These are phyloP conservation scores for Pythium vanterpoolii DNA, from an alignment of 352 stramenopile genomes.

Conservation along the genomic window DNA sequence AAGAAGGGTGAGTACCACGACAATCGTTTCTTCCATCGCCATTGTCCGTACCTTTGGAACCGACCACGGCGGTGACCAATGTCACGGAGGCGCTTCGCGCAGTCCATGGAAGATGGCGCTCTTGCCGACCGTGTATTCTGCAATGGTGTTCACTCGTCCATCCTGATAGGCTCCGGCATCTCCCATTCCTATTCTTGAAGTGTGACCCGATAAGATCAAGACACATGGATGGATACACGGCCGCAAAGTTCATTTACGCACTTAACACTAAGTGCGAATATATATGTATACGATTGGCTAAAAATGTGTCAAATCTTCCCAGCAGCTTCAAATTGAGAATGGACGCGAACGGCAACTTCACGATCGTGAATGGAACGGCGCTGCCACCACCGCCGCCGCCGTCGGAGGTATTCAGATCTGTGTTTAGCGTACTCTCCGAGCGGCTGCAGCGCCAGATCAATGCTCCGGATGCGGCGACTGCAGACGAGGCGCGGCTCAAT, in stretches of 20 bases:
- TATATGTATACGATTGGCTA: background rate
- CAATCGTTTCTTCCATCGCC: background rate
- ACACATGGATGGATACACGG: background rate
- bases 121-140: background rate
- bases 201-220: background rate
- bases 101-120: constrained; percentile 20
- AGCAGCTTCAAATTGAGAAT: too few species aligned
- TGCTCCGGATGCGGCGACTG: background rate
- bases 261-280: too few species aligned
- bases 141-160: background rate
- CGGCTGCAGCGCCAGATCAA: constrained; percentile 8
- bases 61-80: constrained; percentile 39
- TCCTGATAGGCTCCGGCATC: too few species aligned
- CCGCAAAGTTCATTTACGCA: too few species aligned
- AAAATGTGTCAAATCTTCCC: background rate
- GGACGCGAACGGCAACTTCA: too few species aligned
- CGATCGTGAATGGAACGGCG: too few species aligned
- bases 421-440: constrained; percentile 3
- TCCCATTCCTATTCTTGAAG: background rate
- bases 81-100: constrained; percentile 31
- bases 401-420: background rate
- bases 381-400: too few species aligned
- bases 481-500: background rate
- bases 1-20: background rate
- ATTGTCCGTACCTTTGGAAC: constrained; percentile 43